These are phyloP conservation scores for Claviceps sp. DNA, from an alignment of 2,329 filamentous ascomycete genomes.

Conservation along the genomic window DNA sequence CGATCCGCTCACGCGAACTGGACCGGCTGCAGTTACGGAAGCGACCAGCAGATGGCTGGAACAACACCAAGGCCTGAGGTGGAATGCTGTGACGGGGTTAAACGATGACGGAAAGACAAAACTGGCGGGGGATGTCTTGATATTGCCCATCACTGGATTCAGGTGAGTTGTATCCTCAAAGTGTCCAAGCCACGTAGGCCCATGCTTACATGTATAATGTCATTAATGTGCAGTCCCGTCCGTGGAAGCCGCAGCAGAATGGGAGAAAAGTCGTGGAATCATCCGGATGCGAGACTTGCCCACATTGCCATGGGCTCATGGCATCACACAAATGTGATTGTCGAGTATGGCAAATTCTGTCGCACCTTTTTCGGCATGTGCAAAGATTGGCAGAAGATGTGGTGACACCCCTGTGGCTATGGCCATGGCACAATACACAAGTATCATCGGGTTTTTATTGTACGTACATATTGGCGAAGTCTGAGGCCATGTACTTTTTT, in stretches of 20 bases:
- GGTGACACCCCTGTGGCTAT: background rate
- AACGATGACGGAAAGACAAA: constrained; percentile 10
- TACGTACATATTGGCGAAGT: background rate
- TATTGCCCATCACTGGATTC: constrained; percentile 12
- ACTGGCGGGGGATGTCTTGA: constrained; percentile 9
- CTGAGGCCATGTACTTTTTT: background rate
- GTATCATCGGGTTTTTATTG: background rate
- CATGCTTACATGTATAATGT: background rate
- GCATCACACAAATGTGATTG: constrained; percentile 8
- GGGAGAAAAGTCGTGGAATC: constrained; percentile 10
- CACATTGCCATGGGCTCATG: constrained; percentile 11
- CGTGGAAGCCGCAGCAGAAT: constrained; percentile 9
- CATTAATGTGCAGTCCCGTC: constrained; percentile 4
- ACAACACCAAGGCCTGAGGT: constrained; percentile 8
- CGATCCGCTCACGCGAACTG: constrained; percentile 11
- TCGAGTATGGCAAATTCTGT: constrained; percentile 12
- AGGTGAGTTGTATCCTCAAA: constrained; percentile 6
- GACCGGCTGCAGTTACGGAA: constrained; percentile 11
- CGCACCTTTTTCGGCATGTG: constrained; percentile 10
- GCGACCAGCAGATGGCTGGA: constrained; percentile 11
- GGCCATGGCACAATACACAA: no score
- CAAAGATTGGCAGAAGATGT: constrained; percentile 10
- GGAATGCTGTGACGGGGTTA: constrained; percentile 11
- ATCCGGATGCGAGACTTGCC: constrained; percentile 10
- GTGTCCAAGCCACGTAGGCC: background rate